Base-by-base conservation (phyloP, 495 filamentous ascomycete genomes). In the Poronia punctata region DNA sequence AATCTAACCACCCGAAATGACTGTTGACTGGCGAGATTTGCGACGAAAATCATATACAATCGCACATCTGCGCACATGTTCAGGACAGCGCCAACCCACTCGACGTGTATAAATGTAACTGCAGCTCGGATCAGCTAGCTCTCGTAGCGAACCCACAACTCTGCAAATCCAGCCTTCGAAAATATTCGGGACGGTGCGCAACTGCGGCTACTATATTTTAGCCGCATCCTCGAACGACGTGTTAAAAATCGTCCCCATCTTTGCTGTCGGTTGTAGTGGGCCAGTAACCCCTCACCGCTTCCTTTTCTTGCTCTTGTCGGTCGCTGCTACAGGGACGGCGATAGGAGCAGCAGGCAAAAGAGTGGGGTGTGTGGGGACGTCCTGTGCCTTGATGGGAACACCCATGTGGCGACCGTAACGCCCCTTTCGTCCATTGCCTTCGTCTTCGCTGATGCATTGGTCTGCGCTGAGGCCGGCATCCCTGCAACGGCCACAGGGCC, bases 401-500 rank as follows among this genome's bases (percentile, higher is more conserved):
- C 88, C 88, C 88, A 96, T 96, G 59, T 95, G 87, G 28, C 88
- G 82, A 33, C 88, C 93, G 53, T 92, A 95, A 8, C 92, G 78
- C n/a, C 93, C 93, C 59, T 95, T 95, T 49, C 92, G 80, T 25
- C 88, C 90, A 60, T 95, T 96, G 24, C 84, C 84, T 59, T 98
- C 92, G 45, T 98, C 93, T 60, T 98, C 92, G 62, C 88, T 95
- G 59, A 97, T 76, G 60, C 92, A 98, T 34, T 86, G 83, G 27
- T 97, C 89, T 38, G 87, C 76, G 34, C 84, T 81, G 52, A 98
- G 83, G 10, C 92, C 92, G 18, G 93, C 92, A 66, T 98, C 92
- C 57, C 86, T 86, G 78, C 92, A 98, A 45, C 92, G 77, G 25
- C 86, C 84, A 55, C 92, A 98, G 8, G 92, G 92, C 27, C 92